Percentiles rank a stretch among this genome's conserved stretches.
These are phyloP conservation scores for Gaertneriomyces sp. DNA, from an alignment of 192 early-diverging fungal species.

Conservation along the genomic window DNA sequence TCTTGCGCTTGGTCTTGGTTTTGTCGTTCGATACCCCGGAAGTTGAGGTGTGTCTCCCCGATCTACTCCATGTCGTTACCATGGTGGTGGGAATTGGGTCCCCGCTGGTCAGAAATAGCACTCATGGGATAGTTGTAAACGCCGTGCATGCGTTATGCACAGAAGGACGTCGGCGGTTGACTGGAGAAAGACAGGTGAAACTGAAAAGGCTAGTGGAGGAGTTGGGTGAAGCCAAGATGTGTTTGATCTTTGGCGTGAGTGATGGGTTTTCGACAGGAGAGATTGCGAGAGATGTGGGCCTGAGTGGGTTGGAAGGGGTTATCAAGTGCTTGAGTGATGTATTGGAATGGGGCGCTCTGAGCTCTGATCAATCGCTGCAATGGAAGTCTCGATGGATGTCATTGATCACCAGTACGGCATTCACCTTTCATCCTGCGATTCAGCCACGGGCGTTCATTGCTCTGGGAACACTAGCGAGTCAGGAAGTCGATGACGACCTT, in stretches of 20 bases:
- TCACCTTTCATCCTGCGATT: conserved; percentile 89
- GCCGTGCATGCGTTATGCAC: conserved; percentile 81
- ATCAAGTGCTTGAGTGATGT: conserved; percentile 59
- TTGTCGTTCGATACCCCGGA: conserved; percentile 72
- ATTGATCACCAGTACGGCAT: conserved; percentile 84
- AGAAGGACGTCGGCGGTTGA: conserved; percentile 43
- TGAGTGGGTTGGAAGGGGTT: conserved; percentile 51
- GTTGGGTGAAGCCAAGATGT: conserved; percentile 77
- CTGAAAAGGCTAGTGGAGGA: conserved; percentile 64
- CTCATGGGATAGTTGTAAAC: conserved; percentile 93
- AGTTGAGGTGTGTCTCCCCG: conserved; percentile 71
- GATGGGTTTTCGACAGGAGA: conserved; percentile 18
- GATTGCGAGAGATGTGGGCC: conserved; percentile 27
- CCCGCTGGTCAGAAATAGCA: conserved; percentile 76
- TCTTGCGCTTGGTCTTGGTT: conserved; percentile 84
- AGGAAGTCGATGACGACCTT: conserved; percentile 88
- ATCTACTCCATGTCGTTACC: conserved; percentile 80
- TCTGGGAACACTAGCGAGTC: conserved; percentile 80
- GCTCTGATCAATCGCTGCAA: conserved; percentile 56
- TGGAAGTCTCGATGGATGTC: conserved; percentile 93
- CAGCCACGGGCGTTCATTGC: conserved; percentile 92
- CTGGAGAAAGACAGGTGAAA: conserved; percentile 52
- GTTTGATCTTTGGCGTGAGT: conserved; percentile 71
- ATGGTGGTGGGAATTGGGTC: conserved; percentile 82
- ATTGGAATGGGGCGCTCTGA: conserved; percentile 54